Evolutionary conservation across 495 filamentous ascomycete genomes (phyloP), one percentile per base, ranked within the genome.

Genomic region (Penicillium canariense): DNA sequence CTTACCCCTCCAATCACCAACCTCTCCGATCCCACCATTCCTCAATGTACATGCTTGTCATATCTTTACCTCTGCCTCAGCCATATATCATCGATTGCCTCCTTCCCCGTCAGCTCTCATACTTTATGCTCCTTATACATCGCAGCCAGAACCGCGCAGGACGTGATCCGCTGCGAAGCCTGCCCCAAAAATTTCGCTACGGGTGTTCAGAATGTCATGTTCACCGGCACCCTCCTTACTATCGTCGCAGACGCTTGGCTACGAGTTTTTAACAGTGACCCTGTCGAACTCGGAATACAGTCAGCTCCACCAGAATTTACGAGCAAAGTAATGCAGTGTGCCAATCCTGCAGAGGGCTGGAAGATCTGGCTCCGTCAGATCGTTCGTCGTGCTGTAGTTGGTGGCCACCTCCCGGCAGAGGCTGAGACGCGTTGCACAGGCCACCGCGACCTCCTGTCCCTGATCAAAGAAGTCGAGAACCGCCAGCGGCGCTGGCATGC

Each of bases 161-260:
- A 81, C 31, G 73, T 77, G n/a, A 77, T 87, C 44, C 77, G 78
- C 61, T 89, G 86, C 65, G 63, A 72, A 34, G 56, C 70, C 14
- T 89, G 86, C 59, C 78, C 78, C 14, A 72, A 75, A 31, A 65
- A 67, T 25, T 78, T 76, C 25, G 63, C 72, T 22, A 74, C 74
- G 1, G 72, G 69, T 8, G 57, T 82, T 15, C 85, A 88, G 52
- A 87, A 81, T 60, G 75, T 84, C 34, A 87, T 88, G 84, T 79
- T 87, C 50, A 78, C 85, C 10, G 84, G 80, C 6, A 82, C 84
- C 0, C 71, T 88, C 8, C 71, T 89, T 18, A 84, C 82, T 17
- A 80, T 83, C 11, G 73, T 86, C 26, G 81, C 82, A 17, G 78
- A 85, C 62, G 74, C 80, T 3, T 89, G 76, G 76, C 59, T 73